Evolutionary conservation across 208 protist genomes (phyloP).

Genomic region (Crithidia brevicula): DNA sequence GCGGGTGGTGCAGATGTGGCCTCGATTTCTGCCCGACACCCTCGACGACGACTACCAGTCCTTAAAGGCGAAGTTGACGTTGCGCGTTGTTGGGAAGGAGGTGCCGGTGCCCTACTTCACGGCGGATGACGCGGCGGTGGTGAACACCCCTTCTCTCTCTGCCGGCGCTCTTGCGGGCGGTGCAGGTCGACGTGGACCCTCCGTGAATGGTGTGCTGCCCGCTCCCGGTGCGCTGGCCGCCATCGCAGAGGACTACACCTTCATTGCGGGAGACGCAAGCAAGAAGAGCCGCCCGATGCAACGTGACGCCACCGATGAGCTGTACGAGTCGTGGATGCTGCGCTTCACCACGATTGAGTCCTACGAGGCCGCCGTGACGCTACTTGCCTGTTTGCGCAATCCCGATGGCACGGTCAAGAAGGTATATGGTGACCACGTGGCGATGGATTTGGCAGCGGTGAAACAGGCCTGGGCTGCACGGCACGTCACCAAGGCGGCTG

Average conservation of each 20-base stretch:
- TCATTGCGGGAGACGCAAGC: neutral
- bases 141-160: neutral
- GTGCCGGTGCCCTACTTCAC: conserved; percentile 21
- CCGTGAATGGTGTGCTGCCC: too few relatives aligned
- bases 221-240: neutral
- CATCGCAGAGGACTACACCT: neutral
- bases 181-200: too few relatives aligned
- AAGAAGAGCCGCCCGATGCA: conserved; percentile 9
- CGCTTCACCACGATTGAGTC: conserved; percentile 29
- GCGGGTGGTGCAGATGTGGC: conserved; percentile 27
- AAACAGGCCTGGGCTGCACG: conserved; percentile 8
- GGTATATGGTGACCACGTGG: conserved; percentile 16
- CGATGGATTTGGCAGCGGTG: conserved; percentile 7
- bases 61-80: conserved; percentile 20
- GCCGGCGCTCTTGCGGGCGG: neutral
- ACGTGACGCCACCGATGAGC: neutral
- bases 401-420: conserved; percentile 9
- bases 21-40: conserved; percentile 11
- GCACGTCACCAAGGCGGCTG: neutral
- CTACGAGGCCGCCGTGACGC: conserved; percentile 19
- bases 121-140: neutral
- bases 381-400: conserved; percentile 24
- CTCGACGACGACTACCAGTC: conserved; percentile 19
- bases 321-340: conserved; percentile 24
- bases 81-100: conserved; percentile 19